phyloP scores from a whole-genome alignment of 805 yeast genomes.

The Barnettozyma wickerhamii region DNA sequence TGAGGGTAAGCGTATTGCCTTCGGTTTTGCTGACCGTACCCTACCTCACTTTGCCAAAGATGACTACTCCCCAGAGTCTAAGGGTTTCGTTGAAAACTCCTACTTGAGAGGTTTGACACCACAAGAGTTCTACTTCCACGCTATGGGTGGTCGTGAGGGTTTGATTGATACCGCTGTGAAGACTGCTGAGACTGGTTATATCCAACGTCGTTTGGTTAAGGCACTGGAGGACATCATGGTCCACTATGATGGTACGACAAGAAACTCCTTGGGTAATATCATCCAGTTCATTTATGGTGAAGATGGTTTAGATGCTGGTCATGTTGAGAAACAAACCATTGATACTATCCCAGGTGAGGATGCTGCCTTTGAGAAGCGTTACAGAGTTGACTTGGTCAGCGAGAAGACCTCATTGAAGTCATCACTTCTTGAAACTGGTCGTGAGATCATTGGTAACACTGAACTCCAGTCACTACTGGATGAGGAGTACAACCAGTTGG shows the following conservation, averaged over 20 bases:
- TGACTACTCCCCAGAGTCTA: conserved; percentile 97
- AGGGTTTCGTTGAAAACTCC: conserved; percentile 97
- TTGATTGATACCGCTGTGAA: conserved; percentile 98
- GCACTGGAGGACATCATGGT: conserved; percentile 98
- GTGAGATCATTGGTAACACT: conserved; percentile 86
- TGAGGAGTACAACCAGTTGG: conserved; percentile 75
- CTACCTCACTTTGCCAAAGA: conserved; percentile 98
- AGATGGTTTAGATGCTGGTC: conserved; percentile 98
- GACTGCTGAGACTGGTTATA: conserved; percentile 98
- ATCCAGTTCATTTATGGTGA: conserved; percentile 98
- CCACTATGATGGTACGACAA: conserved; percentile 96
- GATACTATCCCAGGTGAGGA: conserved; percentile 95
- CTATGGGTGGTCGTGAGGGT: conserved; percentile 99
- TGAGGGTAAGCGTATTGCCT: conserved; percentile 98
- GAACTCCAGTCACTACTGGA: conserved; percentile 78
- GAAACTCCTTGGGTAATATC: conserved; percentile 95
- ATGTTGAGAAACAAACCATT: conserved; percentile 92
- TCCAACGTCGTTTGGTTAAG: conserved; percentile 95
- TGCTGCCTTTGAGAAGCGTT: conserved; percentile 73
- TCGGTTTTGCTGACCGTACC: conserved; percentile 94
- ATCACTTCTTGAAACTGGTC: conserved; percentile 78
- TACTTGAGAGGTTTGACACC: conserved; percentile 97
- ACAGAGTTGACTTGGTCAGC: conserved; percentile 82
- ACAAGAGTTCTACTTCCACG: conserved; percentile 98
- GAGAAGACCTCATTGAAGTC: conserved; percentile 60